Conservation (phyloP, 1,284 basidiomycete genomes). For the Neonothopanus nambi region DNA sequence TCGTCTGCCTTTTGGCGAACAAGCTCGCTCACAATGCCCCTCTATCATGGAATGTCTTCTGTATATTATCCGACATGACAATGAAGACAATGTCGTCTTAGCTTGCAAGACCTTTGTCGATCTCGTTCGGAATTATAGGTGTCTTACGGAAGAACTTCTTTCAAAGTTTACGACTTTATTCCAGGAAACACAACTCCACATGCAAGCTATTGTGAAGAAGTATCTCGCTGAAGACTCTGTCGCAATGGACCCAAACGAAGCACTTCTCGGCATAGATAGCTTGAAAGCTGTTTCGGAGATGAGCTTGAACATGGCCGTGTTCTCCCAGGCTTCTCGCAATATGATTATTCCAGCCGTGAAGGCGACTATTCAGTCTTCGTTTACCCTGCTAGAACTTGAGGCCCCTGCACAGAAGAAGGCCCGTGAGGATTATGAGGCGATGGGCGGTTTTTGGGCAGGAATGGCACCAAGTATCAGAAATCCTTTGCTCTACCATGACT, state of each 20-base stretch:
- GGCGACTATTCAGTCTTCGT: slow-evolving; percentile 73
- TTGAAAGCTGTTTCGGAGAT: slow-evolving; percentile 97
- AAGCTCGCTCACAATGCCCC: slow-evolving; percentile 70
- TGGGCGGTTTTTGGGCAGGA: slow-evolving; percentile 83
- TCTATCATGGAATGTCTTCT: slow-evolving; percentile 80
- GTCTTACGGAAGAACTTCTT: slow-evolving; percentile 78
- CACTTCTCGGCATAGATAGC: slow-evolving; percentile 76
- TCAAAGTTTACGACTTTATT: slow-evolving; percentile 81
- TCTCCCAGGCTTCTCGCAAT: slow-evolving; percentile 60
- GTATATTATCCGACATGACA: slow-evolving; percentile 85
- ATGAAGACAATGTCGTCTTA: slow-evolving; percentile 93
- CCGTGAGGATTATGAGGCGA: slow-evolving; percentile 78
- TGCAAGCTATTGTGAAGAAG: slow-evolving; percentile 75
- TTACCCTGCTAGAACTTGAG: slow-evolving; percentile 78
- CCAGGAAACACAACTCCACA: slow-evolving; percentile 77
- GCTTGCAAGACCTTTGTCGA: slow-evolving; percentile 95
- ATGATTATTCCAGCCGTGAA: slow-evolving; percentile 72
- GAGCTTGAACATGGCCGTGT: slow-evolving; percentile 90
- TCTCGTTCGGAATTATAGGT: slow-evolving; percentile 65
- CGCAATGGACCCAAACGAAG: slow-evolving; percentile 52
- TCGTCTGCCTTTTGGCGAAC: slow-evolving; percentile 84
- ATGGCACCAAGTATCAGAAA: slow-evolving; percentile 82
- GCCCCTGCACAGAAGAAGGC: slow-evolving; percentile 87
- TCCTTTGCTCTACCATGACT: slow-evolving; percentile 79
- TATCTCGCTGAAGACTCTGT: slow-evolving; percentile 70